Base-by-base conservation (phyloP, 2,329 filamentous ascomycete species). In the Diaporthe eres region DNA sequence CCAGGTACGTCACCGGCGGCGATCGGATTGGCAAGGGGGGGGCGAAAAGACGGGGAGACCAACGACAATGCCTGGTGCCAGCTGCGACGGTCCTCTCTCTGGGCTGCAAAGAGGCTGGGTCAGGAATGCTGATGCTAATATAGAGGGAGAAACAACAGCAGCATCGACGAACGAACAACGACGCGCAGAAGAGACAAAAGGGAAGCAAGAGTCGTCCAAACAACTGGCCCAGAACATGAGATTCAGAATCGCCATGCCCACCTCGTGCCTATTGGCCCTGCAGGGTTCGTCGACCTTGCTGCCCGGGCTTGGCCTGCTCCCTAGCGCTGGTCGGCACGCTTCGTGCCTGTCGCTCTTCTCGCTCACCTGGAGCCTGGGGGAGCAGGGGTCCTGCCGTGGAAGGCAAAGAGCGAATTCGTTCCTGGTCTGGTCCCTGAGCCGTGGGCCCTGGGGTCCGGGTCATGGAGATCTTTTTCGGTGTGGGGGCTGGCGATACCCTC, bases 401-500 rank as follows among this genome's bases (percentile, higher is more conserved):
- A n/a, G 28, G 37, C 31, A 37, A 39, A 42, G 34, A 34, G 39
- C 19, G 17, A 13, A 9, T 34, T 34, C 34, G 42, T 65, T 12
- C 42, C 61, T 47, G 60, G 60, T 44, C n/a, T 49, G 42, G 61
- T 67, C 55, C 55, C 55, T 53, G 49, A 9, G 22, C 10, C 49
- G 13, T 49, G 42, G 42, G 31, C 60, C n/a, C 63, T 39, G 31
- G 65, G 63, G 47, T 53, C 31, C 15, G 13, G 22, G 44, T 39
- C 44, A 15, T 19, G 42, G 19, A 37, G 12, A 37, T 51, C 63
- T 39, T 51, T 37, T 37, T 68, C 19, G 22, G n/a, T 39, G 49
- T 39, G 71, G 60, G 61, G 51, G 71, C 71, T 61, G 71, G 61
- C 17, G 70, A 73, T 74, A 47, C 42, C 71, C 71, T 68, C 60